phyloP scores from a whole-genome alignment of 1,139 yeast species.

The Blastobotrys arbuscula region DNA sequence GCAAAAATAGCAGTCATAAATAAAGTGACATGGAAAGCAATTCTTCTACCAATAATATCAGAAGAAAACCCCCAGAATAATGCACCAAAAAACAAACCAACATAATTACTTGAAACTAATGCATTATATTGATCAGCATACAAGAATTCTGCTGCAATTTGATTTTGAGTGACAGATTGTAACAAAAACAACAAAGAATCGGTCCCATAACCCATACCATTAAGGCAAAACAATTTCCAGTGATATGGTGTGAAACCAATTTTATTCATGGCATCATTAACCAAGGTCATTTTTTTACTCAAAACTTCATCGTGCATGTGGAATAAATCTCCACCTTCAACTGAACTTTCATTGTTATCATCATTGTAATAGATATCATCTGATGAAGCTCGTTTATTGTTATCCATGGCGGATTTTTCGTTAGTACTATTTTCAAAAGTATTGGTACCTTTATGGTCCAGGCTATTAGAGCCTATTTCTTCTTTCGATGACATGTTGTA shows the following conservation, averaged over 20 bases:
- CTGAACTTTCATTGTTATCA: slow-evolving; percentile 8
- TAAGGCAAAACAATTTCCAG: slow-evolving; percentile 27
- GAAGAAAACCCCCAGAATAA: slow-evolving; percentile 54
- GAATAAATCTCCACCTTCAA: slow-evolving; percentile 12
- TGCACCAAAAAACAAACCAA: slow-evolving; percentile 51
- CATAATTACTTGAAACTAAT: slow-evolving; percentile 37
- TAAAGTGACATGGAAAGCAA: slow-evolving; percentile 51
- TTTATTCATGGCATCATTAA: slow-evolving; percentile 31
- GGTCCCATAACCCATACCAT: slow-evolving; percentile 59
- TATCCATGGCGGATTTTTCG: neutral
- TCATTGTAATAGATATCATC: slow-evolving; percentile 8
- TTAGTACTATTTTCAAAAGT: neutral
- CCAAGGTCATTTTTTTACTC: slow-evolving; percentile 22
- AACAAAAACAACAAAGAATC: slow-evolving; percentile 52
- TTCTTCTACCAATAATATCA: slow-evolving; percentile 52
- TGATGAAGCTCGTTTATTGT: slow-evolving; percentile 5
- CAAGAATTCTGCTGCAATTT: slow-evolving; percentile 24
- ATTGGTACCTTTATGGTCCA: neutral
- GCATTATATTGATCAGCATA: slow-evolving; percentile 27
- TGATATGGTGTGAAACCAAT: slow-evolving; percentile 30
- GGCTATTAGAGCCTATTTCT: neutral
- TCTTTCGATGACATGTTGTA: neutral
- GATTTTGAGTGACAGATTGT: slow-evolving; percentile 41
- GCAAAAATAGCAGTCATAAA: slow-evolving; percentile 49
- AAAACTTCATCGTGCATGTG: slow-evolving; percentile 15